phyloP scores from a whole-genome alignment of 768 basidiomycete species.

The Plicaturopsis crispa region DNA sequence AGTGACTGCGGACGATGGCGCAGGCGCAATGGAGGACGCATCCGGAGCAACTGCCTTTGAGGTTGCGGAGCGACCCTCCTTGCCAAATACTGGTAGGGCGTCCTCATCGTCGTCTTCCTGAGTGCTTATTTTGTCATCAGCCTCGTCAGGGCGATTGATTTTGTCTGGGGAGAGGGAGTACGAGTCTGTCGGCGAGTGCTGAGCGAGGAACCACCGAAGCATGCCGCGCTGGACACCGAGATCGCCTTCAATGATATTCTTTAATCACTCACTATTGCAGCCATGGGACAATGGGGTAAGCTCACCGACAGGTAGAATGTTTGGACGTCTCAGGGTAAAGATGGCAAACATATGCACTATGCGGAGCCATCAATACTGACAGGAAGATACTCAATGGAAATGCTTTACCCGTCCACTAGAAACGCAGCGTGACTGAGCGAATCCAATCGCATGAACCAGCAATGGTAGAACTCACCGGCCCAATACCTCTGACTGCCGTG shows the following conservation, averaged over 20 bases:
- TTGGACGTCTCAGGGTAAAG: conserved; percentile 76
- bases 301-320: conserved; percentile 63
- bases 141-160: conserved; percentile 13
- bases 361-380: conserved; percentile 13
- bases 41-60: conserved; percentile 11
- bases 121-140: background rate
- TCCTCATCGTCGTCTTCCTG: conserved; percentile 21
- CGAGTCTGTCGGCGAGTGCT: conserved; percentile 44
- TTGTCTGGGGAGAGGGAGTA: conserved; percentile 48
- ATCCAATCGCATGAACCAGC: background rate
- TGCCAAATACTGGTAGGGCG: conserved; percentile 22
- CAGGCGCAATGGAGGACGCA: conserved; percentile 23
- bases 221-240: conserved; percentile 78
- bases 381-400: conserved; percentile 1
- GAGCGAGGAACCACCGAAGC: conserved; percentile 58
- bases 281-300: conserved; percentile 14
- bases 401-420: conserved; percentile 53
- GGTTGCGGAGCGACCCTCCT: conserved; percentile 4
- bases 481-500: conserved; percentile 74
- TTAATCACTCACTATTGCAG: conserved; percentile 1
- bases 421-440: conserved; percentile 7
- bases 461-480: conserved; percentile 38
- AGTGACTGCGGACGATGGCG: conserved; percentile 22
- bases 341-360: conserved; percentile 95
- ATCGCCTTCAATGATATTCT: conserved; percentile 45